Conservation (phyloP, 2,329 filamentous ascomycete genomes). For the Ilyonectria sp. region DNA sequence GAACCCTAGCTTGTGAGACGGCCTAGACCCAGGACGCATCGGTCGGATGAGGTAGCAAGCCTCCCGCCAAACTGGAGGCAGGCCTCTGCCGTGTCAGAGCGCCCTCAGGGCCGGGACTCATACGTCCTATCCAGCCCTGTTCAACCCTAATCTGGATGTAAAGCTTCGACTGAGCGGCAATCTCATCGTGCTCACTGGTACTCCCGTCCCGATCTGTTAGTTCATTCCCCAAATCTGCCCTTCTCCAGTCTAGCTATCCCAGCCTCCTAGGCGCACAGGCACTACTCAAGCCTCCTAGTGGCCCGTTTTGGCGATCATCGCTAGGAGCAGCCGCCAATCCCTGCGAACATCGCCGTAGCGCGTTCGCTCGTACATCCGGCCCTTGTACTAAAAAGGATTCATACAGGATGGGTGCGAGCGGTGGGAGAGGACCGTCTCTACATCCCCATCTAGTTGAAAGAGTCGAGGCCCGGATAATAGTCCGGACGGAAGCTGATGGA, state of each 20-base stretch:
- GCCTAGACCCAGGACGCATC: not conserved
- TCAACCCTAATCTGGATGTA: not conserved
- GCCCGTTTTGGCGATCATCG: conserved; percentile 20
- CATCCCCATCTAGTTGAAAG: not conserved
- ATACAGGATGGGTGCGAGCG: conserved; percentile 3
- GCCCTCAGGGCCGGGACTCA: not conserved
- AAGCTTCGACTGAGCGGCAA: not conserved
- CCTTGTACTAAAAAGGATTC: conserved; percentile 30
- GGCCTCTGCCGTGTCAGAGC: conserved; percentile 8
- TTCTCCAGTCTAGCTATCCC: conserved; percentile 8
- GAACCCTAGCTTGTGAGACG: conserved; percentile 20
- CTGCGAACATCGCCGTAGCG: conserved; percentile 20
- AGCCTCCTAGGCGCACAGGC: conserved; percentile 34
- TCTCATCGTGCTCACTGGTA: not conserved
- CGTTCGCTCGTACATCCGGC: conserved; percentile 26
- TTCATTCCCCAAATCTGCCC: not conserved
- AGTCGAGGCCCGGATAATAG: not conserved
- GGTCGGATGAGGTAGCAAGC: conserved; percentile 3
- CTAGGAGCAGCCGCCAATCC: conserved; percentile 12
- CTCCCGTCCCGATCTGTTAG: not conserved
- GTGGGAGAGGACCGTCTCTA: not conserved
- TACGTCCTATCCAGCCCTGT: not conserved
- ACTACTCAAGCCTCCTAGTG: conserved; percentile 18
- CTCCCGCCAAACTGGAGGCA: conserved; percentile 5
- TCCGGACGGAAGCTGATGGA: not conserved